Conservation (phyloP, 2,329 filamentous ascomycete species). For the Fusarium pseudograminearum region DNA sequence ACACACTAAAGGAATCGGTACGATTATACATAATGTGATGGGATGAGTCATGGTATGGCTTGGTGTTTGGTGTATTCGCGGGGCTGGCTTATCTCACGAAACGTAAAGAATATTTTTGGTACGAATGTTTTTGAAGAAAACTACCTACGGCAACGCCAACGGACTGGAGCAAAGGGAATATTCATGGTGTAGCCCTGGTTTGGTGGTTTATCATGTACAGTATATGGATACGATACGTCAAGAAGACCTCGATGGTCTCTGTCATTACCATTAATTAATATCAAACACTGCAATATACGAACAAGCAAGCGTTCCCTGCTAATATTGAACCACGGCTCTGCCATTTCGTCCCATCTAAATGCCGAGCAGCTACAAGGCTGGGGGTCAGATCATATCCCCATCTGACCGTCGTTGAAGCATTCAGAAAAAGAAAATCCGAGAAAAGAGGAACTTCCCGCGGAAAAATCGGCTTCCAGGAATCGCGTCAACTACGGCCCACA, state of each 20-base stretch:
- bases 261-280: constrained; percentile 41
- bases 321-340: background rate
- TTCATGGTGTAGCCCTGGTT: constrained; percentile 1
- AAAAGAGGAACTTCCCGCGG: constrained; percentile 12
- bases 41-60: constrained; percentile 30
- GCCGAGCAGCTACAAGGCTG: background rate
- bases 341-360: background rate
- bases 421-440: background rate
- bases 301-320: background rate
- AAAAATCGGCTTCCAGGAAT: constrained; percentile 29
- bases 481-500: background rate
- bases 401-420: constrained; percentile 10
- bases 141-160: constrained; percentile 21
- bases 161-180: constrained; percentile 26
- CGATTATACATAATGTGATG: constrained; percentile 36
- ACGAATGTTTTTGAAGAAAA: constrained; percentile 28
- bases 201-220: constrained; percentile 29
- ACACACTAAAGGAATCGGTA: constrained; percentile 63
- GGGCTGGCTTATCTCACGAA: constrained; percentile 25
- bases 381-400: constrained; percentile 6
- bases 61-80: constrained; percentile 44
- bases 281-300: constrained; percentile 7
- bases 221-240: constrained; percentile 28
- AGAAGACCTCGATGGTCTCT: constrained; percentile 42
- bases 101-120: constrained; percentile 19